Evolutionary conservation across 1,284 basidiomycete species (phyloP).

Genomic region (Limonomyces culmigenus): DNA sequence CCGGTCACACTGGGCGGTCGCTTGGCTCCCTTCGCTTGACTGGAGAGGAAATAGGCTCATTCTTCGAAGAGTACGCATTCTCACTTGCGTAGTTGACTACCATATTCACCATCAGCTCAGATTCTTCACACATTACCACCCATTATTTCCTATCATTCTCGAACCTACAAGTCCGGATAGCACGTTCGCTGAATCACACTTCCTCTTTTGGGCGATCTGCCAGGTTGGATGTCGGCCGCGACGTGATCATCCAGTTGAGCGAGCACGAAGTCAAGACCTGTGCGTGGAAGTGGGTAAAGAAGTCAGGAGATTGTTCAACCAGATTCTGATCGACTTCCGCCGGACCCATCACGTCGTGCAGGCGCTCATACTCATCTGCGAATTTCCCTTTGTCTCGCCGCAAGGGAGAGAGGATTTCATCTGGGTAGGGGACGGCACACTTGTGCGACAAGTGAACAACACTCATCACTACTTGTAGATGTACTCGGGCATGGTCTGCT

Average conservation of each 20-base stretch:
- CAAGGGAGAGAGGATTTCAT: not conserved
- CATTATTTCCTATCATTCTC: not conserved
- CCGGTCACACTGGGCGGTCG: not conserved
- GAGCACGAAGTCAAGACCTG: not conserved
- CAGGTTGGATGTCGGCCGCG: not conserved
- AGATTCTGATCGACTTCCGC: not conserved
- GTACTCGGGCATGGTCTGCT: not conserved
- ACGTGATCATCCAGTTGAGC: not conserved
- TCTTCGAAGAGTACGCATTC: not conserved
- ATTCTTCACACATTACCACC: not conserved
- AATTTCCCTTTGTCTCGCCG: not conserved
- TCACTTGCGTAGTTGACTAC: not conserved
- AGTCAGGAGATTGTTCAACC: not conserved
- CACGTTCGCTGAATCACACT: not conserved
- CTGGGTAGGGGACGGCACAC: not conserved
- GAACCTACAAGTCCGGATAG: not conserved
- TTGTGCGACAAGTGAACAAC: not conserved
- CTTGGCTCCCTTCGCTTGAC: not conserved
- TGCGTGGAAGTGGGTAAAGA: not conserved
- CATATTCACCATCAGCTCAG: not conserved
- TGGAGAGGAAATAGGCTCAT: not conserved
- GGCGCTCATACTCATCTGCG: not conserved
- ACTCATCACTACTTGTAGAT: not conserved
- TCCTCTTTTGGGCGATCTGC: constrained; percentile 1
- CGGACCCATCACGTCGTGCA: not conserved